Conservation (phyloP, 2,329 filamentous ascomycete species). For the Microsporum ferrugineum region DNA sequence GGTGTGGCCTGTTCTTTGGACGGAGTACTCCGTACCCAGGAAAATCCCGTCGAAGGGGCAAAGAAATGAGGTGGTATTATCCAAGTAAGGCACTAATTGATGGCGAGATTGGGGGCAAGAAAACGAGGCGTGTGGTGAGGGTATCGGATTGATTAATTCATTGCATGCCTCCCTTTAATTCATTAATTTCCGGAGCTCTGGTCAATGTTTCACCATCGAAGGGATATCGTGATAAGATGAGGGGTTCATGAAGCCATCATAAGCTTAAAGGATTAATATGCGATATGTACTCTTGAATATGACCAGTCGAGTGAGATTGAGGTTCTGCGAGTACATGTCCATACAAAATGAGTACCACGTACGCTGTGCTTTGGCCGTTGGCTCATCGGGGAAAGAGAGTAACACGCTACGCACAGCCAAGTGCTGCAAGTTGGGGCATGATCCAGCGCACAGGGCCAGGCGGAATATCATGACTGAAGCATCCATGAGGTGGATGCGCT, state of each 20-base stretch:
- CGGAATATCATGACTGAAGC: neutral
- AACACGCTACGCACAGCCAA: neutral
- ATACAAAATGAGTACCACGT: neutral
- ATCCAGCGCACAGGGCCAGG: neutral
- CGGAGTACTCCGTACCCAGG: neutral
- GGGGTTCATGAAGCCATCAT: neutral
- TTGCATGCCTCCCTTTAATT: neutral
- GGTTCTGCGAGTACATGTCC: neutral
- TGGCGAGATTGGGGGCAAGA: neutral
- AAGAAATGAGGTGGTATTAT: neutral
- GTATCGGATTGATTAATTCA: neutral
- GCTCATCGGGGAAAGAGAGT: neutral
- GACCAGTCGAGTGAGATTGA: neutral
- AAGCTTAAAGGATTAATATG: neutral
- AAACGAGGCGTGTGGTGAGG: neutral
- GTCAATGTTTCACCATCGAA: neutral
- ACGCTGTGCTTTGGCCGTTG: conserved; percentile 2
- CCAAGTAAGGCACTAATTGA: neutral
- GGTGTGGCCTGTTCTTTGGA: neutral
- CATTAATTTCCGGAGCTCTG: neutral
- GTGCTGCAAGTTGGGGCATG: neutral
- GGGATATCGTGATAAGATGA: neutral
- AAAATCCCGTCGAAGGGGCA: neutral
- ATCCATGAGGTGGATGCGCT: neutral
- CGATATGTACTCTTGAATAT: neutral